phyloP scores from a whole-genome alignment of 306 rosid genomes.

The Crataegus laevigata region DNA sequence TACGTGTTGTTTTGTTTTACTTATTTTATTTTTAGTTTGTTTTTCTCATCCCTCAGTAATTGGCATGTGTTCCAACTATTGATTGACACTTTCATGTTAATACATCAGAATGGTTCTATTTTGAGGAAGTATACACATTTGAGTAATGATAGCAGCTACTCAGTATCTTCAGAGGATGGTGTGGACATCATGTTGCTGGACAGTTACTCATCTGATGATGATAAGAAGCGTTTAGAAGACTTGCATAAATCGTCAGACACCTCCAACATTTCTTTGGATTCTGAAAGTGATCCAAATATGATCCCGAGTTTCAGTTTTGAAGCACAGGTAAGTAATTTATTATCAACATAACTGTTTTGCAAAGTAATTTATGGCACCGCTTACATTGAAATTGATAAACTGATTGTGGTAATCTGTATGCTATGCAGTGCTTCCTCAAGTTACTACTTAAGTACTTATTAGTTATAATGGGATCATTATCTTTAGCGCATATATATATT shows the following conservation, averaged over 20 bases:
- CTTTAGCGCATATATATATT: background rate
- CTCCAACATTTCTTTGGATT: slow-evolving; percentile 20
- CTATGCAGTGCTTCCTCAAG: background rate
- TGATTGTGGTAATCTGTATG: background rate
- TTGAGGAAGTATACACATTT: slow-evolving; percentile 71
- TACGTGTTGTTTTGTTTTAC: background rate
- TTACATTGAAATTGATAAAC: background rate
- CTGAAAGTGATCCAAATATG: slow-evolving; percentile 39
- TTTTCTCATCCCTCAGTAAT: background rate
- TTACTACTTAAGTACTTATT: background rate
- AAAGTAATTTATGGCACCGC: background rate
- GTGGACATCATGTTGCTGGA: slow-evolving; percentile 57
- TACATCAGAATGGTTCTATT: slow-evolving; percentile 72
- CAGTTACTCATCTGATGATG: slow-evolving; percentile 35
- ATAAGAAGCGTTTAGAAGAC: slow-evolving; percentile 35
- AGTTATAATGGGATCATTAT: background rate
- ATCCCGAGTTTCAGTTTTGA: slow-evolving; percentile 85
- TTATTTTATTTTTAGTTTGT: background rate
- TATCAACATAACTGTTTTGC: background rate
- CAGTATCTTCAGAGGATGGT: slow-evolving; percentile 70
- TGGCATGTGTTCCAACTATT: background rate
- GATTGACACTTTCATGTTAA: slow-evolving; percentile 3
- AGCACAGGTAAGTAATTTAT: slow-evolving; percentile 57
- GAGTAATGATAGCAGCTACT: slow-evolving; percentile 89
- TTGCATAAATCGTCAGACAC: slow-evolving; percentile 33